Base-by-base conservation (phyloP, 768 basidiomycete genomes). In the Amanita exitialis region DNA sequence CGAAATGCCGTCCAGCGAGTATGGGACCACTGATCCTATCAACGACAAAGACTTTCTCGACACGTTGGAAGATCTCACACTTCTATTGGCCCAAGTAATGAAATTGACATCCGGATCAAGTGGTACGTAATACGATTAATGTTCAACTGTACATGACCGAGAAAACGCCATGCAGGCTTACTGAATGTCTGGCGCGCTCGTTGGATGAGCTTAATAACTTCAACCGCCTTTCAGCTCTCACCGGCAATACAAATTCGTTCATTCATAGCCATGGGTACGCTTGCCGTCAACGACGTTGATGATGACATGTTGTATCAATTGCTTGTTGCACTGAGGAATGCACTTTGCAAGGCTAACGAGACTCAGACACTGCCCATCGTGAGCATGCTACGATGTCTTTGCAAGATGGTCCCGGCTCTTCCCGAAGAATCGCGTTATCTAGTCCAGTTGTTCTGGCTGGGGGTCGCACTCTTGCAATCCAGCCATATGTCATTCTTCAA, bases 241-340 rank as follows among this genome's bases (percentile, higher is more conserved):
- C 85, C 90, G 0, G 82, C 86, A 2, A 79, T 92, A n/a, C 93
- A 95, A 61, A 81, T 86, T 23, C 82, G 90, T 8, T 87, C 90
- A 0, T 95, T 94, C 63, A 78, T 87, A 28, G 81, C 86, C 3
- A 76, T 96, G 7, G 88, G 88, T 3, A 74, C 78, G n/a, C 74
- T 94, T n/a, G 83, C 89, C 13, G 78, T 78, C 3, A 77, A 84
- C 2, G 89, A 92, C 21, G 86, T 93, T 37, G 93, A 96, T 56
- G 93, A 94, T 54, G 93, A 96, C 61, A 80, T 93, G 56, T 71
- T 95, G 48, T 95, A 94, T 58, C 93, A 96, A 62, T 90, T 95
- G 66, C 78, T 94, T 7, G 86, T 93, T 5, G 90, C 93, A 0
- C 82, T 94, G 64, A 80, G 78, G 55, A 82, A 76, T 0, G 85